These are phyloP conservation scores for Penstemon newberryi DNA, from an alignment of 257 asterid species.

Conservation along the genomic window DNA sequence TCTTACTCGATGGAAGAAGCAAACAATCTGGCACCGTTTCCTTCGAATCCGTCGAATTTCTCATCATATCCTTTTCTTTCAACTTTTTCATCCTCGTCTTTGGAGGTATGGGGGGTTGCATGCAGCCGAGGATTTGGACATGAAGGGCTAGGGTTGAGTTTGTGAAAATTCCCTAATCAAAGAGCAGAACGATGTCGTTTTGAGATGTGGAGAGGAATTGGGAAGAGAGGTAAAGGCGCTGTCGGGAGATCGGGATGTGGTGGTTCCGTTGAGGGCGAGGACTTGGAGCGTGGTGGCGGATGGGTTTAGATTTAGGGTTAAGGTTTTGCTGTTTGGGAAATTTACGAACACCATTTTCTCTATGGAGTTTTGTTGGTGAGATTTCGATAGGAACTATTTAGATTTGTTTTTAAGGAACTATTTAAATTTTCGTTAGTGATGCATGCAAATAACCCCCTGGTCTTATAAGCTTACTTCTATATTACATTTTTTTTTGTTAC, in stretches of 20 bases:
- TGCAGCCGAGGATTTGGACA: constrained; percentile 58
- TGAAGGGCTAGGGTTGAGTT: constrained; percentile 61
- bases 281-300: constrained; percentile 40
- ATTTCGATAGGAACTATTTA: too few species aligned
- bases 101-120: constrained; percentile 68
- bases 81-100: constrained; percentile 72
- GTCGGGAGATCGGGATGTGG: constrained; percentile 49
- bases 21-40: constrained; percentile 84
- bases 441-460: too few species aligned
- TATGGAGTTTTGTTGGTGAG: too few species aligned
- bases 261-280: constrained; percentile 37
- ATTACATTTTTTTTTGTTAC: too few species aligned
- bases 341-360: constrained; percentile 55
- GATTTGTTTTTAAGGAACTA: too few species aligned
- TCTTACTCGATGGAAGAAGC: constrained; percentile 85
- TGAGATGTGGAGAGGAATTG: constrained; percentile 42
- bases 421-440: too few species aligned
- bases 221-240: constrained; percentile 58
- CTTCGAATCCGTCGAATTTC: constrained; percentile 90
- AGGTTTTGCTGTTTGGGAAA: constrained; percentile 57
- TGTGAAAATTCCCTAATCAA: constrained; percentile 47
- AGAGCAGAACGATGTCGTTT: constrained; percentile 34
- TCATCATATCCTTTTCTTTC: constrained; percentile 86
- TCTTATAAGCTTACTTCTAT: too few species aligned
- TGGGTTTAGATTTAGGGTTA: constrained; percentile 55